phyloP scores from a whole-genome alignment of 805 yeast species.

The Kockiozyma suomiensis region DNA sequence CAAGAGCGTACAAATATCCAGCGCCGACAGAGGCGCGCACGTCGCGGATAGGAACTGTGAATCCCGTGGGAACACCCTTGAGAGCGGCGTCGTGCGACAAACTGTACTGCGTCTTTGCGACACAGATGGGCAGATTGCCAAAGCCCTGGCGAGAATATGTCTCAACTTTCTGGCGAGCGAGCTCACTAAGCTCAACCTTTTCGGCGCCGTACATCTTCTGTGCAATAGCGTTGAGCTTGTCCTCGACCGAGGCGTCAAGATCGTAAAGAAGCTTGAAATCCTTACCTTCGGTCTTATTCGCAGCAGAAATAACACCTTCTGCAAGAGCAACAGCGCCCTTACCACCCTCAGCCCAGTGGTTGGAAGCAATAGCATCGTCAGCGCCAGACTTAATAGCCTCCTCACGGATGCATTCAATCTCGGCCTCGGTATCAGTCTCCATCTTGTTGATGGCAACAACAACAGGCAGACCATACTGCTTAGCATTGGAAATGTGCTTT shows the following conservation, averaged over 20 bases:
- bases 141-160: slow-evolving; percentile 85
- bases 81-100: slow-evolving; percentile 89
- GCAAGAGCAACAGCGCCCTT: slow-evolving; percentile 85
- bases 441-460: slow-evolving; percentile 92
- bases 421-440: slow-evolving; percentile 77
- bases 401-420: slow-evolving; percentile 74
- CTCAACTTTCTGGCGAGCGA: slow-evolving; percentile 79
- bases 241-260: slow-evolving; percentile 68
- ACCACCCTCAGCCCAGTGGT: slow-evolving; percentile 97
- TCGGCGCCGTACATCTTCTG: slow-evolving; percentile 91
- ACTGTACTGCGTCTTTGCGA: slow-evolving; percentile 97
- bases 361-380: slow-evolving; percentile 81
- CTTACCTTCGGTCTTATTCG: slow-evolving; percentile 47
- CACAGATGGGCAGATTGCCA: slow-evolving; percentile 88
- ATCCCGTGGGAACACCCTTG: slow-evolving; percentile 94
- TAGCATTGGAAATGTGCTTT: slow-evolving; percentile 86
- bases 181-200: slow-evolving; percentile 75
- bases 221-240: slow-evolving; percentile 78
- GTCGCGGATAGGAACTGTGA: slow-evolving; percentile 91
- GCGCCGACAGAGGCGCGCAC: slow-evolving; percentile 95
- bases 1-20: slow-evolving; percentile 92
- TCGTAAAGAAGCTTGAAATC: slow-evolving; percentile 69
- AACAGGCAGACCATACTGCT: slow-evolving; percentile 84
- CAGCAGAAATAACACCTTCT: slow-evolving; percentile 73
- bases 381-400: slow-evolving; percentile 93